Percentiles rank a stretch among this genome's conserved stretches.
Evolutionary conservation across 1,139 yeast species (phyloP).

Genomic region (Pichia sp.): DNA sequence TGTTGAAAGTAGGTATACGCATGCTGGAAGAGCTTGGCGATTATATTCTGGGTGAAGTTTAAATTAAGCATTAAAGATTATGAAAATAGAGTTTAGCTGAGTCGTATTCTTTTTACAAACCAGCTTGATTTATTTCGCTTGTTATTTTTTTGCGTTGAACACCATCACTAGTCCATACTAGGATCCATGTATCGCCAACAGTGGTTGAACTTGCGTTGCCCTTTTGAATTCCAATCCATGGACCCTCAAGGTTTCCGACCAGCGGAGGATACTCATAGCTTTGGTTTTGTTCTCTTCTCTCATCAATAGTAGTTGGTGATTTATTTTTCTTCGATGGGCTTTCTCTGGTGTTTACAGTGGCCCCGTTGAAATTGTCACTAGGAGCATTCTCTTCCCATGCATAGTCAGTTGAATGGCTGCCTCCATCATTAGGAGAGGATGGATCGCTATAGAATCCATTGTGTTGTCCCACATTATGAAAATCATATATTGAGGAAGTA

Average conservation of each 20-base stretch:
- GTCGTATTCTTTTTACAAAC: neutral
- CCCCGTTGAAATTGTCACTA: neutral
- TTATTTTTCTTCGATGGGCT: constrained; percentile 1
- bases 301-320: constrained; percentile 42
- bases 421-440: neutral
- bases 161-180: constrained; percentile 55
- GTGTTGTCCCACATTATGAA: neutral
- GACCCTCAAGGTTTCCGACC: constrained; percentile 70
- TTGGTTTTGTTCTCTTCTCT: constrained; percentile 55
- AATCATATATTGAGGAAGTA: neutral
- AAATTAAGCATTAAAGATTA: neutral
- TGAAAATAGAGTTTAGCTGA: neutral
- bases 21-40: constrained; percentile 22
- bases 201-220: constrained; percentile 27
- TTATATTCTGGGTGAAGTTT: constrained; percentile 13
- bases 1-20: constrained; percentile 22
- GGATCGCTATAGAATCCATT: neutral
- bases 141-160: constrained; percentile 45
- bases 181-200: constrained; percentile 38
- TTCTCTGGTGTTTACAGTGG: neutral
- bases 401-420: neutral
- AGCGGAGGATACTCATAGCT: constrained; percentile 75
- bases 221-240: constrained; percentile 68
- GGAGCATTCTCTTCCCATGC: constrained; percentile 5
- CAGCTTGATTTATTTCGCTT: constrained; percentile 31